Base-by-base conservation (phyloP, 192 early-diverging fungal species). In the Polychytrium aggregatum region DNA sequence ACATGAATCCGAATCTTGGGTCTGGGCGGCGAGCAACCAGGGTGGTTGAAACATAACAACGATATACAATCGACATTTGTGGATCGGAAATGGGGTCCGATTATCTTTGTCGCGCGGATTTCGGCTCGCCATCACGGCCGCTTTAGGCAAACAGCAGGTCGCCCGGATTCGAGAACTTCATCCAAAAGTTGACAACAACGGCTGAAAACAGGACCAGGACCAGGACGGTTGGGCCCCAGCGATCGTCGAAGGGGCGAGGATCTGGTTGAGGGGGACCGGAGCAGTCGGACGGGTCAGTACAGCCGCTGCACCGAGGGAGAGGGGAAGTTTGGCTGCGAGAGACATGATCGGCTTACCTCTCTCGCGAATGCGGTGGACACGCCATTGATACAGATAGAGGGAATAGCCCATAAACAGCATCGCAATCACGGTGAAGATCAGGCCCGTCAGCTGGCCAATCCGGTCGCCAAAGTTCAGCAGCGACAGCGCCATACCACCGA, bases 391-490 rank as follows among this genome's bases (percentile, higher is more conserved):
- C 16, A 85, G 63, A 48, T 74, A 72, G 48, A 84, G 64, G 16
- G 81, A 60, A 57, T 88, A 88, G 1, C 83, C 58, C 50, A 90
- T 78, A 17, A 81, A 79, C 39, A 76, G 26, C 38, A 90, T 48
- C 0, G 83, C 74, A 17, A 88, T 78, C 18, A 81, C 35, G 3
- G 82, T 76, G 55, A 85, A 84, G 14, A 86, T 55, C 26, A 90
- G 49, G 17, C 84, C 85, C 33, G 83, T 70, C 31, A 83, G 67
- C 47, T 68, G 70, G 30, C 79, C 81, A 2, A 82, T 78, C 31
- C 55, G 46, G 59, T 81, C 82, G 26, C 82, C 82, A 50, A 83
- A 82, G 69, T 87, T 89, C 57, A 85, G 77, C 4, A 89, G 66
- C 9, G 72, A 78, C 24, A 89, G 64, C 3, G 83, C 73, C 24